Percentiles rank a stretch among this genome's conserved stretches.
Conservation (phyloP, 139 green algal genomes). For the Auxenochlorella protothecoides region DNA sequence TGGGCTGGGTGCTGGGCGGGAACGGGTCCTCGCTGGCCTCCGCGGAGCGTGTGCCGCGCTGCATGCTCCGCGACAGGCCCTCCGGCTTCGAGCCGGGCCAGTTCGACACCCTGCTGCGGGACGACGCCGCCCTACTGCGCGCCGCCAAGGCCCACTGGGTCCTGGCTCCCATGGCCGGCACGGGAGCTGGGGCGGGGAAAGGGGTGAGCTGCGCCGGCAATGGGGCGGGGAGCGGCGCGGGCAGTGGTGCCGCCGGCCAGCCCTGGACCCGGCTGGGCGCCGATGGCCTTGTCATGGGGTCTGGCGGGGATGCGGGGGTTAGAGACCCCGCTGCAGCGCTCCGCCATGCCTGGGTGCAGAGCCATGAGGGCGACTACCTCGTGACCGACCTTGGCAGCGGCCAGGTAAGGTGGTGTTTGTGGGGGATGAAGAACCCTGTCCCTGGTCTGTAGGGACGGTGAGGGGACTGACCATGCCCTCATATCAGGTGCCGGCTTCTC, state of each 20-base stretch:
- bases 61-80: conserved; percentile 47
- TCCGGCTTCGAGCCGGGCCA: conserved; percentile 48
- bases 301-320: background rate
- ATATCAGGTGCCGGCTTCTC: no score
- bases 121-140: conserved; percentile 54
- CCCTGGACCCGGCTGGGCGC: no score
- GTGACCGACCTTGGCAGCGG: conserved; percentile 34
- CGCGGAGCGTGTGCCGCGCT: conserved; percentile 16
- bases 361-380: conserved; percentile 20
- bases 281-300: background rate
- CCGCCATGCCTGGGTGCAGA: background rate
- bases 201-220: background rate
- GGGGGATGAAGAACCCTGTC: no score
- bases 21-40: conserved; percentile 40
- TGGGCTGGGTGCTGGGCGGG: conserved; percentile 76
- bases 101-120: conserved; percentile 49
- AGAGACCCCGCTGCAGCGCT: background rate
- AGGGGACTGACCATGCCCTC: no score
- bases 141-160: conserved; percentile 59
- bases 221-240: background rate
- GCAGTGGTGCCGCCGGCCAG: background rate
- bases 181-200: no score
- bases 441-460: no score
- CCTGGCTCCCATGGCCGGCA: conserved; percentile 35
- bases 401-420: no score